phyloP scores from a whole-genome alignment of 1,284 basidiomycete genomes.

The Cerioporus squamosus region DNA sequence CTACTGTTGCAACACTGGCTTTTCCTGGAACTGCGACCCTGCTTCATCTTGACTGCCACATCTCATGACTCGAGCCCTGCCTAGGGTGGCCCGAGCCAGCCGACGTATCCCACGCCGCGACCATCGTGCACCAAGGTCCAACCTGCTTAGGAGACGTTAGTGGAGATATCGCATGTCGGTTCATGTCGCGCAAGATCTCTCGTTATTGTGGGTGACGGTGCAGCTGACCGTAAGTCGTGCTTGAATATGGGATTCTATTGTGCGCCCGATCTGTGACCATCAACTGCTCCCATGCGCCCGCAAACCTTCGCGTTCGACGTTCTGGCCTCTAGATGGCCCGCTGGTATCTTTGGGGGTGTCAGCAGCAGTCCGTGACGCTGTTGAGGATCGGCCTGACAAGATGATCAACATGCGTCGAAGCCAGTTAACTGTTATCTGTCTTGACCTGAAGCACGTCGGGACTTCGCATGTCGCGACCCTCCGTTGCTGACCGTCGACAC shows the following conservation, averaged over 20 bases:
- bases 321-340: neutral
- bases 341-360: neutral
- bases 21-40: conserved; percentile 9
- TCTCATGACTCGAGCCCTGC: conserved; percentile 4
- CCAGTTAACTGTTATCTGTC: neutral
- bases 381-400: conserved; percentile 14
- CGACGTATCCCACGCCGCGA: neutral
- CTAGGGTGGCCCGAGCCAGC: neutral
- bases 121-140: neutral
- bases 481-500: neutral
- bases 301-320: neutral
- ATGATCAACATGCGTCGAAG: conserved; percentile 20
- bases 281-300: neutral
- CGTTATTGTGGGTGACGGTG: neutral
- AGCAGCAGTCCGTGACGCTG: conserved; percentile 17
- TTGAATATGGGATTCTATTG: neutral
- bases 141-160: too few relatives aligned
- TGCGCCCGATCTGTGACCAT: neutral
- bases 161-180: too few relatives aligned
- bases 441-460: conserved; percentile 1
- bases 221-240: neutral
- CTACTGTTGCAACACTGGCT: conserved; percentile 5
- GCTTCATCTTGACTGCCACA: conserved; percentile 7
- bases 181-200: neutral
- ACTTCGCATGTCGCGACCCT: neutral